Evolutionary conservation across 2,329 filamentous ascomycete genomes (phyloP).

Genomic region (Phialophora tarda): DNA sequence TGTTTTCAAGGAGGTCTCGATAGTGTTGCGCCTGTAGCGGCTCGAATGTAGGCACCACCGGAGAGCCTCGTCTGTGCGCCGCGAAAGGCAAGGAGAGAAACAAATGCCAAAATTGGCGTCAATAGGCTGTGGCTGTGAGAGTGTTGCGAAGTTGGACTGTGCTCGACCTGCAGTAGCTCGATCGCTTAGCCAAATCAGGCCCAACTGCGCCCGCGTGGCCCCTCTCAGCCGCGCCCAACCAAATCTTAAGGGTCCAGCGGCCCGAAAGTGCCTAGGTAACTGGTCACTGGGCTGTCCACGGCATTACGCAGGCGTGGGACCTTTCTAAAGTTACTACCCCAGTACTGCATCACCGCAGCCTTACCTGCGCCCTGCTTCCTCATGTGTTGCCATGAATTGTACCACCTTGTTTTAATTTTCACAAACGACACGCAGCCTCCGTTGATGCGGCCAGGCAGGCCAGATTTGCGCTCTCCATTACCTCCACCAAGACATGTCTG

Average conservation of each 20-base stretch:
- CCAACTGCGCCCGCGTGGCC: neutral
- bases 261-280: slow-evolving; percentile 2
- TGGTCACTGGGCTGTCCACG: neutral
- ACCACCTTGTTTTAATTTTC: neutral
- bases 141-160: slow-evolving; percentile 5
- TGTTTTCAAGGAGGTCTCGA: neutral
- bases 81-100: neutral
- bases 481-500: slow-evolving; percentile 28
- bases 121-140: neutral
- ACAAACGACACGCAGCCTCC: slow-evolving; percentile 3
- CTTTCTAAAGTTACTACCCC: neutral
- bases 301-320: neutral
- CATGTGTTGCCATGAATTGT: neutral
- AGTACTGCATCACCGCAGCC: slow-evolving; percentile 8
- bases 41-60: neutral
- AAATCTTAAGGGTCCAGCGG: neutral
- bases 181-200: neutral
- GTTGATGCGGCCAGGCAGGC: slow-evolving; percentile 9
- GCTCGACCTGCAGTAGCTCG: neutral
- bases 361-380: slow-evolving; percentile 10
- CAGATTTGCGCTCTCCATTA: slow-evolving; percentile 10
- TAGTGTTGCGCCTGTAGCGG: neutral
- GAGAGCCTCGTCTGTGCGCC: neutral
- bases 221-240: neutral
- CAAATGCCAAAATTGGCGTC: neutral